phyloP scores from a whole-genome alignment of 768 basidiomycete genomes.

The Lentinula guzmanii region DNA sequence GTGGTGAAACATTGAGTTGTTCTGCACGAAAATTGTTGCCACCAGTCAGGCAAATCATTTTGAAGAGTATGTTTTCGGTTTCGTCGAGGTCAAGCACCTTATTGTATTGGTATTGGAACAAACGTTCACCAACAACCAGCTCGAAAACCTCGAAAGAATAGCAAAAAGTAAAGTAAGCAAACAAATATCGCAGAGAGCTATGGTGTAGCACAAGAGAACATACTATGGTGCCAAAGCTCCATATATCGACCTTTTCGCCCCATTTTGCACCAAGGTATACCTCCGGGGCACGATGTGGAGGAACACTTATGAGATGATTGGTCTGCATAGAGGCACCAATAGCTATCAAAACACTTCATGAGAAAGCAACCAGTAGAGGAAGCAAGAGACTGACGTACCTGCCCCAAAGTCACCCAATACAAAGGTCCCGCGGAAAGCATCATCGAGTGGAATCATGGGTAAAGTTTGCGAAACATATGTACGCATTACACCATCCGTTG shows the following conservation, averaged over 20 bases:
- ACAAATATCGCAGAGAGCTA: too few species aligned
- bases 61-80: too few species aligned
- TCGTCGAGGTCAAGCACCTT: too few species aligned
- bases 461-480: constrained; percentile 11
- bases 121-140: constrained; percentile 2
- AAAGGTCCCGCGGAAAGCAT: constrained; percentile 2
- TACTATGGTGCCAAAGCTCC: constrained; percentile 14
- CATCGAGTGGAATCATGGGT: constrained; percentile 5
- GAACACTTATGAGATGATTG: neutral
- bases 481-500: constrained; percentile 3
- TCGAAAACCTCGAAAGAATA: constrained; percentile 6
- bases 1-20: neutral
- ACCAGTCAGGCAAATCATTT: constrained; percentile 1
- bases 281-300: constrained; percentile 10
- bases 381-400: constrained; percentile 1
- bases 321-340: too few species aligned
- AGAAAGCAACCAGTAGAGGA: neutral
- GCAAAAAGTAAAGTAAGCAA: neutral
- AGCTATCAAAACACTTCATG: too few species aligned
- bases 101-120: neutral
- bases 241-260: constrained; percentile 13
- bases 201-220: neutral
- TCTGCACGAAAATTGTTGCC: neutral
- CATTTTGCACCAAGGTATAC: constrained; percentile 7
- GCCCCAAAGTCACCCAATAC: constrained; percentile 11